Evolutionary conservation across 2,329 filamentous ascomycete genomes (phyloP).

Genomic region (Teratosphaeriaceae sp.): DNA sequence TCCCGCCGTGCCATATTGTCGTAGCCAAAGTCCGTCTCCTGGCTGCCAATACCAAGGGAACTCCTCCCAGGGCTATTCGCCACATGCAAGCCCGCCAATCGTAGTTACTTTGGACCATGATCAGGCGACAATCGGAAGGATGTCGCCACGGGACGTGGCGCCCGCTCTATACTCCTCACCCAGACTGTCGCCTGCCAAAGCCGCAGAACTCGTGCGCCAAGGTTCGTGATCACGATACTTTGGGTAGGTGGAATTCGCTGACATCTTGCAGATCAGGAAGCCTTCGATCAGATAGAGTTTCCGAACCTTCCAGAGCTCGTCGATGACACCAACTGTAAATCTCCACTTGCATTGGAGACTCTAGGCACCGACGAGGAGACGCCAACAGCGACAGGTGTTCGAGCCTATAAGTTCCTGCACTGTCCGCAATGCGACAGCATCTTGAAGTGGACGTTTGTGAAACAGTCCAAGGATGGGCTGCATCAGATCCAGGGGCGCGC

Average conservation of each 20-base stretch:
- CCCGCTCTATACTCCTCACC: neutral
- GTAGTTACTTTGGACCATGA: neutral
- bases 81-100: neutral
- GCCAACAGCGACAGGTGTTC: neutral
- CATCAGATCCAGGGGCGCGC: conserved; percentile 1
- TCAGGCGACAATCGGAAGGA: neutral
- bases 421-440: neutral
- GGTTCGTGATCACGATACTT: neutral
- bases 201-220: neutral
- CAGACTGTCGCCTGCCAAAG: neutral
- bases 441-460: conserved; percentile 3
- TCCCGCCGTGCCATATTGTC: neutral
- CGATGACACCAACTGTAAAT: neutral
- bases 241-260: neutral
- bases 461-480: conserved; percentile 1
- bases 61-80: neutral
- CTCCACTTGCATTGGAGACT: neutral
- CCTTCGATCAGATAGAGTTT: conserved; percentile 1
- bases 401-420: neutral
- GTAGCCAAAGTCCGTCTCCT: neutral
- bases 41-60: neutral
- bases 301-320: neutral
- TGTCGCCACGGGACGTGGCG: neutral
- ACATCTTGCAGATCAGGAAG: neutral
- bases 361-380: neutral